Percentiles rank a stretch among this genome's conserved stretches.
Evolutionary conservation across 768 basidiomycete genomes (phyloP).

Genomic region (Auricularia heimuer): DNA sequence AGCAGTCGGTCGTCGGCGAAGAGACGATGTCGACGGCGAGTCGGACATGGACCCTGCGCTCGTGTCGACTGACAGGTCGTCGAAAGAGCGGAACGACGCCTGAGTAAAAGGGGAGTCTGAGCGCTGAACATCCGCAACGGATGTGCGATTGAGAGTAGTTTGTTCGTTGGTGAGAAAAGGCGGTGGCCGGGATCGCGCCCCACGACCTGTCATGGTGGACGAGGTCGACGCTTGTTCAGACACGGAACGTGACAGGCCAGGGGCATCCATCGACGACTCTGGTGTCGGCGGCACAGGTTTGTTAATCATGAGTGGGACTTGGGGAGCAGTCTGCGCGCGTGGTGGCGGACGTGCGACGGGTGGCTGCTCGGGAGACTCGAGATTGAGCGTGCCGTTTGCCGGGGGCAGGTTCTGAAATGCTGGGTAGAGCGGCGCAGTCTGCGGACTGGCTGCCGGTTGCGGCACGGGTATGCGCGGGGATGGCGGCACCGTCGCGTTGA

Average conservation of each 20-base stretch:
- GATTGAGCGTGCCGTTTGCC: not conserved
- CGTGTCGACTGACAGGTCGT: not conserved
- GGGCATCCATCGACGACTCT: not conserved
- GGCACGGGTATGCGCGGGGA: not conserved
- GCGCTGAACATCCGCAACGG: constrained; percentile 2
- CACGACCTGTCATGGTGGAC: constrained; percentile 6
- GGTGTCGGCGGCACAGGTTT: constrained; percentile 30
- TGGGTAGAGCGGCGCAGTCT: constrained; percentile 6
- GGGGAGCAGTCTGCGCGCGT: constrained; percentile 1
- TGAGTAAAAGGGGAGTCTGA: not conserved
- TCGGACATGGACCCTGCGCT: not conserved
- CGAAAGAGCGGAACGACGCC: not conserved
- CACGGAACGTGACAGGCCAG: not conserved
- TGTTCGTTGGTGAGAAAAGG: constrained; percentile 7
- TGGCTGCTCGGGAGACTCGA: constrained; percentile 4
- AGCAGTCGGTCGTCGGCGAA: constrained; percentile 4
- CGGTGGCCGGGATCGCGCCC: constrained; percentile 9
- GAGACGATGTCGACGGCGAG: constrained; percentile 1
- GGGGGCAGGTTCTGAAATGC: constrained; percentile 1
- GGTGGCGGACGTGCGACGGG: constrained; percentile 18
- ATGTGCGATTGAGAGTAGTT: constrained; percentile 8
- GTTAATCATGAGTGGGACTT: constrained; percentile 19
- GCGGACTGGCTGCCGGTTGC: constrained; percentile 15
- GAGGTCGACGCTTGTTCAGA: not conserved
- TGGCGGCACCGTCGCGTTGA: not conserved